Base-by-base conservation (phyloP, 805 yeast species). In the Candida fluviatilis region DNA sequence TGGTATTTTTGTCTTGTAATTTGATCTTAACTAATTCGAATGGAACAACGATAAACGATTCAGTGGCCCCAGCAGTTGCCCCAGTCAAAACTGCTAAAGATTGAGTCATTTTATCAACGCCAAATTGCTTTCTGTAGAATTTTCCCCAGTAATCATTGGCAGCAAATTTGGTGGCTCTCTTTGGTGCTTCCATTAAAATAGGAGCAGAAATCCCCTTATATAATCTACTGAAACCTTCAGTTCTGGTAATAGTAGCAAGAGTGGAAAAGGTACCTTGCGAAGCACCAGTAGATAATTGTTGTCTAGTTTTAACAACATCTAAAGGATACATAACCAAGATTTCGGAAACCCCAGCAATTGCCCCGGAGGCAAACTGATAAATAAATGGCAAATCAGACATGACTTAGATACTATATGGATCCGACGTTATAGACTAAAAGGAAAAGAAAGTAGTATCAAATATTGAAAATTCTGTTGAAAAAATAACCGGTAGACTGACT, bases 51-150 rank as follows among this genome's bases (percentile, higher is more conserved):
- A 93, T 96, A 58, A 90, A 88, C 2, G 96, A 79, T 63, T 93
- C 99, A 33, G 90, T 82, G 27, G 96, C 95, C 69, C 99, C 99
- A 5, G 99, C 99, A 42, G 95, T 84, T 26, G 98, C 97, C 68
- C 99, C 99, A 30, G 96, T 86, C 50, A 91, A 71, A 39, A 93
- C 70, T 2, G 97, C 88, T 56, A 93, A 69, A 6, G 84, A 79
- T 66, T 91, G 98, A 46, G 71, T 85, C 78, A 84, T 75, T 46
- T 75, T 62, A 6, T 71, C 60, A 32, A 84, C 73, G 37, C 87
- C 95, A 59, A 90, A 88, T 15, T 67, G 58, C 21, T 71, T 70
- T 49, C 78, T 78, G 75, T 89, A 91, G 50, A 89, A 62, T 62
- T 83, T 83, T 37, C 95, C 91, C 84, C 95, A 93, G 62, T 88